phyloP scores from a whole-genome alignment of 495 filamentous ascomycete genomes.

The Penicillium simplicissimum region DNA sequence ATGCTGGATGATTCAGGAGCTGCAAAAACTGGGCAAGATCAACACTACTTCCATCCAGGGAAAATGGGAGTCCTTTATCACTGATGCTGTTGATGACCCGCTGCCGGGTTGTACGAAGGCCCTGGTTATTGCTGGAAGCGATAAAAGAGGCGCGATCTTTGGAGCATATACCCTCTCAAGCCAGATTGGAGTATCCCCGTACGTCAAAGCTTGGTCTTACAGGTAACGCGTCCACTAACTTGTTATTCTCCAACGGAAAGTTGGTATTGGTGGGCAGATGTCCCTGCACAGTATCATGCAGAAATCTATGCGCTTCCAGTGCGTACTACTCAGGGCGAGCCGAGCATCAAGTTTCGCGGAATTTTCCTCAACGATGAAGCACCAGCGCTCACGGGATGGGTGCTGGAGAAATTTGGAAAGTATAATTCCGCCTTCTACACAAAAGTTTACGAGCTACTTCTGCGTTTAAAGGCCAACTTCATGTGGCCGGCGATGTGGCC shows the following conservation, averaged over 20 bases:
- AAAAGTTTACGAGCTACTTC: constrained; percentile 69
- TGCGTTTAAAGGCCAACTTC: constrained; percentile 71
- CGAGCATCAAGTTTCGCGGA: constrained; percentile 72
- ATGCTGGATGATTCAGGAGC: constrained; percentile 57
- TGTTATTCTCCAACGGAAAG: background rate
- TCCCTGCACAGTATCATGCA: constrained; percentile 52
- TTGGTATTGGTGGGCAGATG: constrained; percentile 78
- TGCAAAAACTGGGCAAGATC: constrained; percentile 56
- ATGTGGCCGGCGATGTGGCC: constrained; percentile 73
- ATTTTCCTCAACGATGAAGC: constrained; percentile 82
- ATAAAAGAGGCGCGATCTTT: constrained; percentile 69
- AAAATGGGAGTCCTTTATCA: constrained; percentile 71
- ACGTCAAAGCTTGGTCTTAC: background rate
- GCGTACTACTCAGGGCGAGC: constrained; percentile 58
- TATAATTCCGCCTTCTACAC: constrained; percentile 67
- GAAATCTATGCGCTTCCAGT: constrained; percentile 56
- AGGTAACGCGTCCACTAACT: background rate
- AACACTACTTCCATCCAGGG: constrained; percentile 55
- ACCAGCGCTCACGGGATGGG: constrained; percentile 70
- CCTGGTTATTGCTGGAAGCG: constrained; percentile 67
- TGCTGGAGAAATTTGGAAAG: constrained; percentile 56
- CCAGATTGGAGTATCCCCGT: constrained; percentile 72
- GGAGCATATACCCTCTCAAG: constrained; percentile 74
- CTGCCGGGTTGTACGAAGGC: constrained; percentile 57
- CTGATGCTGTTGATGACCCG: constrained; percentile 58